Base-by-base conservation (phyloP, 2,329 filamentous ascomycete species). In the Nothophaeocryptopus gaeumannii region DNA sequence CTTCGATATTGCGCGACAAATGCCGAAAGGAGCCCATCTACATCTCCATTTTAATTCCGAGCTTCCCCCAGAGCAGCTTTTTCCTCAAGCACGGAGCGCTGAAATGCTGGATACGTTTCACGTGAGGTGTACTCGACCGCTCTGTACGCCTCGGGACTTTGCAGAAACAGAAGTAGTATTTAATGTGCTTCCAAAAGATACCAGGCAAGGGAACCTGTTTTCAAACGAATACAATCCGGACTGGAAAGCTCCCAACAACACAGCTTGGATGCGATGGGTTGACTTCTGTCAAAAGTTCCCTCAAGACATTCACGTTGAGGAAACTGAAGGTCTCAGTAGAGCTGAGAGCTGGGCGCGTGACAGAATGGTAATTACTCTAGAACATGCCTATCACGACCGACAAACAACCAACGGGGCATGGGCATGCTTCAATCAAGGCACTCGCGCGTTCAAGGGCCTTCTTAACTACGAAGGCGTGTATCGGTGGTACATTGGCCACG, bases 11-110 rank as follows among this genome's bases (percentile, higher is more conserved):
- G 78, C 82, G 5, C 71, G 71, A 30, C 63, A 67, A 49, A 78
- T 87, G 73, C 86, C 86, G 36, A 90, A 90, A 67, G 86, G 85
- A 2, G 78, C 79, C 0, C 83, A 89, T 63, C 72, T 89, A 16
- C 86, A 90, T 66, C 79, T 89, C 16, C 86, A 90, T 66, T 89
- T 88, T 74, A 90, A 89, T 64, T 79, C 86, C n/a, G 87, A 85
- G 53, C 72, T 89, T 4, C 72, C 75, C 11, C 84, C 85, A 8
- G 66, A 73, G 2, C 75, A 82, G 5, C 72, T 89, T 14, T 72
- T 89, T 74, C 58, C 80, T 72, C 56, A 78, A 73, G 72, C 73
- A 54, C 65, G 70, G 9, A 48, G 33, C 9, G 10, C 45, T 11
- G 37, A 65, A 5, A 81, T 84, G 39, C 42, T 50, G 74, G 62